Conservation (phyloP, 2,329 filamentous ascomycete genomes). For the Calonectria pauciramosa region DNA sequence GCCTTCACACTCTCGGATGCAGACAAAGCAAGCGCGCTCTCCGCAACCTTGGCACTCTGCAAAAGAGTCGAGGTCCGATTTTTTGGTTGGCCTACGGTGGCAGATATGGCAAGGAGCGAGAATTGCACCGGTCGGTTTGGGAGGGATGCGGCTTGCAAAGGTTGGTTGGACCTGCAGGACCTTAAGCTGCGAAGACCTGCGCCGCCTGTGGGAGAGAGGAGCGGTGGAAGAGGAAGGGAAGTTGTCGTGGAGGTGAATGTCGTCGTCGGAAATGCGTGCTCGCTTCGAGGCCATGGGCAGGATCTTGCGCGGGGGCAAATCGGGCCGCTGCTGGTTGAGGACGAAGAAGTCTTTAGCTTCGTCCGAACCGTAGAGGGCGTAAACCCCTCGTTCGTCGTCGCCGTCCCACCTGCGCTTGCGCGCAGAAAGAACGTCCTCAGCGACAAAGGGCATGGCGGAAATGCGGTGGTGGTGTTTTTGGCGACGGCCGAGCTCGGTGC, state of each 20-base stretch:
- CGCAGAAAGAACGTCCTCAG: slow-evolving; percentile 49
- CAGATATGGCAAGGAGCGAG: slow-evolving; percentile 77
- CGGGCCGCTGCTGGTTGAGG: slow-evolving; percentile 43
- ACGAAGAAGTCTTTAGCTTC: slow-evolving; percentile 45
- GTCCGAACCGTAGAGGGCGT: slow-evolving; percentile 44
- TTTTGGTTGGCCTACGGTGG: slow-evolving; percentile 74
- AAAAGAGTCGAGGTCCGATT: slow-evolving; percentile 75
- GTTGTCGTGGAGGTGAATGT: slow-evolving; percentile 35
- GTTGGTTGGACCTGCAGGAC: slow-evolving; percentile 37
- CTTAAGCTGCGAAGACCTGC: slow-evolving; percentile 44
- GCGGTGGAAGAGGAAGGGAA: slow-evolving; percentile 8
- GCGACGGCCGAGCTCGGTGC: slow-evolving; percentile 15
- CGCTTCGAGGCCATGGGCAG: slow-evolving; percentile 49
- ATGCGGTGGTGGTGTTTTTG: slow-evolving; percentile 11
- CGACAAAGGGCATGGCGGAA: slow-evolving; percentile 53
- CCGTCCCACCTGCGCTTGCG: slow-evolving; percentile 52
- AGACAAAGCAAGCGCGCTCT: slow-evolving; percentile 76
- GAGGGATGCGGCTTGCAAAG: slow-evolving; percentile 20
- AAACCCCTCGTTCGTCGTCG: slow-evolving; percentile 42
- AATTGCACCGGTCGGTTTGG: slow-evolving; percentile 37
- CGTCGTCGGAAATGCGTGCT: slow-evolving; percentile 45
- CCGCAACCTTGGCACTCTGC: slow-evolving; percentile 74
- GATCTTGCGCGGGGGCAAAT: slow-evolving; percentile 46
- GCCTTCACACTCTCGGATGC: slow-evolving; percentile 73
- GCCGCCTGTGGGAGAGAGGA: slow-evolving; percentile 39